Percentiles rank a stretch among this genome's conserved stretches.
These are phyloP conservation scores for Magnaporthiopsis poae DNA, from an alignment of 2,329 filamentous ascomycete genomes.

Conservation along the genomic window DNA sequence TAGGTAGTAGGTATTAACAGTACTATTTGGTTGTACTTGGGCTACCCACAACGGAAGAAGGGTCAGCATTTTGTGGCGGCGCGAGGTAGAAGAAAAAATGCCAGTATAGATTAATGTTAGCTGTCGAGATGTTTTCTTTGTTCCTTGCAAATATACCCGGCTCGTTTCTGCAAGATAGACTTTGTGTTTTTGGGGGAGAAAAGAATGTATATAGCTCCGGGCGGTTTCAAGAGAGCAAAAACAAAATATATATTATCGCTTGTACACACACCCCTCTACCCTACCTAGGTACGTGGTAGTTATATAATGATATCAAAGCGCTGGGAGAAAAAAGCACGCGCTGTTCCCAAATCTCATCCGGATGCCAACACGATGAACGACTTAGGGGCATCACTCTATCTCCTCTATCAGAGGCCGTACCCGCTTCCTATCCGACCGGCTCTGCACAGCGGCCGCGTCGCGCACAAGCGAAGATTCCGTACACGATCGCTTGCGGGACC, in stretches of 20 bases:
- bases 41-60: not conserved
- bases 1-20: not conserved
- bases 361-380: not conserved
- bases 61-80: not conserved
- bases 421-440: not conserved
- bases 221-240: too few species aligned
- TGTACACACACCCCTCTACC: too few species aligned
- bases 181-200: too few species aligned
- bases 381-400: slow-evolving; percentile 12
- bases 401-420: slow-evolving; percentile 11
- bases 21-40: not conserved
- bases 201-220: too few species aligned
- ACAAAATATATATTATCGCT: too few species aligned
- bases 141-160: too few species aligned
- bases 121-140: not conserved
- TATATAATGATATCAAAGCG: not conserved
- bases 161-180: too few species aligned
- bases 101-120: not conserved
- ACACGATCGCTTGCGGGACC: not conserved
- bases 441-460: not conserved
- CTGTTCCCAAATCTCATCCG: too few species aligned
- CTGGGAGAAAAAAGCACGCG: not conserved
- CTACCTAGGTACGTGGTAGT: too few species aligned
- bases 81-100: too few species aligned
- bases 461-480: not conserved